Conservation (phyloP, 78 protist species). For the Protostelium mycophagum region DNA sequence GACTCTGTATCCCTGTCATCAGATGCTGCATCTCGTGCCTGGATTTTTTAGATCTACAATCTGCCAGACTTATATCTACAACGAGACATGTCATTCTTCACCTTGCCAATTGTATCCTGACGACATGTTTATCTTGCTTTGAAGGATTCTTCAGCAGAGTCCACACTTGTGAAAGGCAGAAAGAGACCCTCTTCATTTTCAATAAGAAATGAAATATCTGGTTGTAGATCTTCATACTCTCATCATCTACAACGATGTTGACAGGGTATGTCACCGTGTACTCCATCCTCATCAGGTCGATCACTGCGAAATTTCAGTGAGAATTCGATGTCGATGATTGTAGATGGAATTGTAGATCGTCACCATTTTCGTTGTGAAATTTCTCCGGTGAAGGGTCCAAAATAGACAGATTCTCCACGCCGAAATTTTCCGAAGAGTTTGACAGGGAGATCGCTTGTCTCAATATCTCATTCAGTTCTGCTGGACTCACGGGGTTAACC, state of each 20-base stretch:
- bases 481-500: too few species aligned
- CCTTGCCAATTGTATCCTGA: too few species aligned
- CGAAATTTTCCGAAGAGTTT: not conserved
- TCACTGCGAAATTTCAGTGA: not conserved
- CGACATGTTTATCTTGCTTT: too few species aligned
- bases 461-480: too few species aligned
- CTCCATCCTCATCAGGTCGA: not conserved
- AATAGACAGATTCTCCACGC: not conserved
- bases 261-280: not conserved
- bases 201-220: not conserved
- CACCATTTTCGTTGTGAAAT: not conserved
- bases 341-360: too few species aligned
- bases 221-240: not conserved
- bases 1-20: not conserved
- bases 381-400: not conserved
- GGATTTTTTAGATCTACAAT: not conserved
- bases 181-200: not conserved
- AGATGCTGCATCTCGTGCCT: not conserved
- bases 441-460: too few species aligned
- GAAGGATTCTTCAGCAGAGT: not conserved
- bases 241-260: not conserved
- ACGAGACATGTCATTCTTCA: too few species aligned
- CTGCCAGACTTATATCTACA: too few species aligned
- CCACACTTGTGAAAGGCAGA: not conserved
- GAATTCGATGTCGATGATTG: not conserved